These are phyloP conservation scores for Aureobasidium mangrovei DNA, from an alignment of 2,329 filamentous ascomycete genomes.

Conservation along the genomic window DNA sequence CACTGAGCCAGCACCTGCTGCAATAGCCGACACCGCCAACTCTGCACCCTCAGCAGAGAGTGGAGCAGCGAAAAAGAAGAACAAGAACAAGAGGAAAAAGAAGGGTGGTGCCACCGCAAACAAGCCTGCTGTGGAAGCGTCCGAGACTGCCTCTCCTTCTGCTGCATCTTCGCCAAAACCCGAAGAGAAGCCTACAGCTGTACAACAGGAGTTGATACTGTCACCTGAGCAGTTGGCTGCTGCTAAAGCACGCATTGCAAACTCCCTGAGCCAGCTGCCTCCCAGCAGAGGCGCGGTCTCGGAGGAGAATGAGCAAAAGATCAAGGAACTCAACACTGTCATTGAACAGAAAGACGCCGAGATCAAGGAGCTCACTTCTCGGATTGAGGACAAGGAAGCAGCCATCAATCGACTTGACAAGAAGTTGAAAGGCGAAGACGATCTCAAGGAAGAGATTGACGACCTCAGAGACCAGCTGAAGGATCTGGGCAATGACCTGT, in stretches of 20 bases:
- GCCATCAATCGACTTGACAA: conserved; percentile 63
- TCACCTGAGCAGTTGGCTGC: conserved; percentile 8
- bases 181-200: conserved; percentile 15
- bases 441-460: conserved; percentile 77
- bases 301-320: conserved; percentile 4
- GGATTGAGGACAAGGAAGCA: conserved; percentile 52
- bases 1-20: neutral
- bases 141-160: conserved; percentile 23
- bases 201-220: neutral
- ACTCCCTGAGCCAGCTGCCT: conserved; percentile 1
- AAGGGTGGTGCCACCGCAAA: conserved; percentile 22
- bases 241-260: conserved; percentile 4
- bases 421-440: conserved; percentile 66
- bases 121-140: conserved; percentile 15
- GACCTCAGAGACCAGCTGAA: conserved; percentile 71
- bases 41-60: conserved; percentile 15
- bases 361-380: conserved; percentile 21
- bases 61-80: conserved; percentile 62
- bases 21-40: neutral
- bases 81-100: conserved; percentile 66
- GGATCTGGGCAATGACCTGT: conserved; percentile 71
- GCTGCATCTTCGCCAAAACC: conserved; percentile 8
- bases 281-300: neutral
- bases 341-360: conserved; percentile 15
- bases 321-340: conserved; percentile 12